phyloP scores from a whole-genome alignment of 257 asterid genomes.

The Plectranthus barbatus region DNA sequence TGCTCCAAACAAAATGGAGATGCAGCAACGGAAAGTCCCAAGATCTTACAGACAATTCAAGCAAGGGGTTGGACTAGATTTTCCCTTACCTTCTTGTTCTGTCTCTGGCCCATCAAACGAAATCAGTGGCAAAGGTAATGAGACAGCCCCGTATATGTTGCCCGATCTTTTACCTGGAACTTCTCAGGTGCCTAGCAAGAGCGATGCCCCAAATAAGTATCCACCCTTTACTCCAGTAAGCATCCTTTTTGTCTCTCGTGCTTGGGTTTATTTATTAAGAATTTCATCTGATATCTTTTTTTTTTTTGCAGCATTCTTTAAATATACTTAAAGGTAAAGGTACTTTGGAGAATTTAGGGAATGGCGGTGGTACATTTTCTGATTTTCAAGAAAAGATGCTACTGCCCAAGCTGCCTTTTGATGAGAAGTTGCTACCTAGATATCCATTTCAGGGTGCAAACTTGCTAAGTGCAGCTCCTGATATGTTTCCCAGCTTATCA shows the following conservation, averaged over 20 bases:
- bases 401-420: conserved; percentile 67
- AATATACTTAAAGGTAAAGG: conserved; percentile 51
- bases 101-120: conserved; percentile 23
- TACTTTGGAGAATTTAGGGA: conserved; percentile 37
- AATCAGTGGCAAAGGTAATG: conserved; percentile 19
- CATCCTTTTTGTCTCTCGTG: conserved; percentile 2
- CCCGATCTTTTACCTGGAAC: conserved; percentile 32
- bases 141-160: conserved; percentile 23
- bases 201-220: conserved; percentile 27
- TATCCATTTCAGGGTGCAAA: conserved; percentile 45
- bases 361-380: conserved; percentile 35
- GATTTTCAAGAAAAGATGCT: conserved; percentile 62
- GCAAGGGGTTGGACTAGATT: conserved; percentile 37
- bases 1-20: conserved; percentile 41
- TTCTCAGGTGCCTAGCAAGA: conserved; percentile 31
- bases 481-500: conserved; percentile 60
- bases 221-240: conserved; percentile 49
- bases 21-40: conserved; percentile 27
- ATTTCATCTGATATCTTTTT: not conserved
- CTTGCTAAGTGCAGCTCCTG: conserved; percentile 39
- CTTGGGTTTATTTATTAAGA: not conserved
- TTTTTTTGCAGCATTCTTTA: conserved; percentile 47
- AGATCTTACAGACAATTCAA: conserved; percentile 36
- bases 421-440: conserved; percentile 61
- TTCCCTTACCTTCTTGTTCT: conserved; percentile 25